Percentiles rank a stretch among this genome's conserved stretches.
phyloP scores from a whole-genome alignment of 495 filamentous ascomycete genomes.

The Letharia columbiana region DNA sequence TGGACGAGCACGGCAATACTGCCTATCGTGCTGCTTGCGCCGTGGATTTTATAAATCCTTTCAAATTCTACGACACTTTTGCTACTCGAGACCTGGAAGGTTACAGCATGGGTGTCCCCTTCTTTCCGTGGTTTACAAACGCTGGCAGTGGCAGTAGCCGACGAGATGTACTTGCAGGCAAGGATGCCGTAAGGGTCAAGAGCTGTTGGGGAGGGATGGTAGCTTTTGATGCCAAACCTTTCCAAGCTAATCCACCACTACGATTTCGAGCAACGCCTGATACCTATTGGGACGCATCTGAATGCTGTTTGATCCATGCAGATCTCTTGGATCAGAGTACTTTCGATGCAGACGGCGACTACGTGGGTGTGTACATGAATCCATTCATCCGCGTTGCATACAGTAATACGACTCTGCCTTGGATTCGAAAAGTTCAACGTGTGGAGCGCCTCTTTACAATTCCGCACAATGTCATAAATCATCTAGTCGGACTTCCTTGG shows the following conservation, averaged over 20 bases:
- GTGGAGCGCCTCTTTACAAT: slow-evolving; percentile 52
- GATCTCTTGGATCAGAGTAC: slow-evolving; percentile 47
- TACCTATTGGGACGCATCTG: slow-evolving; percentile 65
- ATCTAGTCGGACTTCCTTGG: slow-evolving; percentile 45
- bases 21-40: slow-evolving; percentile 74
- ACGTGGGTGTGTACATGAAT: slow-evolving; percentile 60
- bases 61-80: slow-evolving; percentile 79
- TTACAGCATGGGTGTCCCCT: slow-evolving; percentile 58
- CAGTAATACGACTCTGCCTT: slow-evolving; percentile 42
- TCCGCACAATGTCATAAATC: slow-evolving; percentile 47
- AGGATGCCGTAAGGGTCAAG: slow-evolving; percentile 61
- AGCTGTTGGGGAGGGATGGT: slow-evolving; percentile 82
- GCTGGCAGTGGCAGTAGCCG: slow-evolving; percentile 50
- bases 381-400: slow-evolving; percentile 66
- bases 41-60: slow-evolving; percentile 64
- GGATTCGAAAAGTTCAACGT: slow-evolving; percentile 46
- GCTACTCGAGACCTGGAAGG: slow-evolving; percentile 69
- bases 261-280: slow-evolving; percentile 59
- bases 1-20: slow-evolving; percentile 44
- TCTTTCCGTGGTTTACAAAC: slow-evolving; percentile 65
- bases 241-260: slow-evolving; percentile 44
- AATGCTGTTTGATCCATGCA: slow-evolving; percentile 71
- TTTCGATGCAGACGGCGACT: slow-evolving; percentile 34
- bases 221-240: slow-evolving; percentile 62
- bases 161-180: slow-evolving; percentile 50